Evolutionary conservation across 1,139 yeast genomes (phyloP).

Genomic region (Geotrichum fermentans): DNA sequence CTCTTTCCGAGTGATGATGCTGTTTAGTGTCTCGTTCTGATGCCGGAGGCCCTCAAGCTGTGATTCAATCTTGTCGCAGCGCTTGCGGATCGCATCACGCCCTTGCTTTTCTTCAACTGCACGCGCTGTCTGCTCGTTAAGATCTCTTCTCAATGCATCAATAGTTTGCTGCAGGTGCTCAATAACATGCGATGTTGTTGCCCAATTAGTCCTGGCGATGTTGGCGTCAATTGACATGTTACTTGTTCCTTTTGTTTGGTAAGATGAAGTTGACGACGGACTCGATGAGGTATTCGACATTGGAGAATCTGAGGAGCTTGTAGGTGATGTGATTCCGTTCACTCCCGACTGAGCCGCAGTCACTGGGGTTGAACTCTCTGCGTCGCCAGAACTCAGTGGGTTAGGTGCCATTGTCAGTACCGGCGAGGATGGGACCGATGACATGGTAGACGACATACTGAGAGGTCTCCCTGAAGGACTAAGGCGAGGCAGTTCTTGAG

Average conservation of each 20-base stretch:
- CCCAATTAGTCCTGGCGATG: constrained; percentile 20
- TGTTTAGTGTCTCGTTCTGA: constrained; percentile 30
- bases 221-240: constrained; percentile 16
- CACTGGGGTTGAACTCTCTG: neutral
- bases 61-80: constrained; percentile 28
- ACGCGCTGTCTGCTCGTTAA: constrained; percentile 28
- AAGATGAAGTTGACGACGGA: constrained; percentile 9
- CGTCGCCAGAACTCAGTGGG: neutral
- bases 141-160: constrained; percentile 29
- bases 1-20: constrained; percentile 30
- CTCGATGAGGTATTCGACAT: constrained; percentile 10
- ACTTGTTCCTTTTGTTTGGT: constrained; percentile 4
- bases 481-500: constrained; percentile 19
- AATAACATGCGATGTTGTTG: constrained; percentile 29
- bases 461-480: constrained; percentile 16
- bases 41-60: constrained; percentile 30
- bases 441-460: constrained; percentile 17
- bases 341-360: constrained; percentile 4
- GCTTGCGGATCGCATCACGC: constrained; percentile 28
- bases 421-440: constrained; percentile 17
- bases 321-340: constrained; percentile 7
- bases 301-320: constrained; percentile 4
- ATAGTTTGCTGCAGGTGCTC: constrained; percentile 31
- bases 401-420: constrained; percentile 8
- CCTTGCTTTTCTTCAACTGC: constrained; percentile 29